A percentile compares a stretch with the other conserved stretches of the same genome.
These are phyloP conservation scores for Aspergillus bombycis DNA, from an alignment of 2,329 filamentous ascomycete species.

Conservation along the genomic window DNA sequence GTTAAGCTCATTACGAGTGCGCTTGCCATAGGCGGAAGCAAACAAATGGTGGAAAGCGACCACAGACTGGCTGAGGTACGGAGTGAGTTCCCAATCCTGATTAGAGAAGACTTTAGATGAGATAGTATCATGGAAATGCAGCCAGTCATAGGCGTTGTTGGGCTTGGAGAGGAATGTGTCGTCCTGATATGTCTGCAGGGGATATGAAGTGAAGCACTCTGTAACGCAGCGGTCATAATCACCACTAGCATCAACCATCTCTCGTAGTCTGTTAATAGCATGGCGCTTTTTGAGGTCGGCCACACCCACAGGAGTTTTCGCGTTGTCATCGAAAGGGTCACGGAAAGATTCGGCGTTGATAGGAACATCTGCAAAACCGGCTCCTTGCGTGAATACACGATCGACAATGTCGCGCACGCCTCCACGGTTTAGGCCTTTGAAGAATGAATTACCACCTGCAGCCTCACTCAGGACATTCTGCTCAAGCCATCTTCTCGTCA, in stretches of 20 bases:
- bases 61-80: conserved; percentile 83
- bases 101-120: conserved; percentile 76
- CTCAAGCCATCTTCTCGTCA: conserved; percentile 65
- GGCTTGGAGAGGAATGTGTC: conserved; percentile 90
- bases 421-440: conserved; percentile 64
- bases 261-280: conserved; percentile 60
- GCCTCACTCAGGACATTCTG: conserved; percentile 58
- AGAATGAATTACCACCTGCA: conserved; percentile 56
- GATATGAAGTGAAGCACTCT: conserved; percentile 84
- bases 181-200: conserved; percentile 86
- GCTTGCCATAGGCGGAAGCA: conserved; percentile 66
- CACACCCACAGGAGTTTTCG: conserved; percentile 54
- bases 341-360: conserved; percentile 42
- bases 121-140: conserved; percentile 87
- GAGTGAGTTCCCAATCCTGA: conserved; percentile 89
- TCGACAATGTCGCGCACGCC: conserved; percentile 68
- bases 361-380: conserved; percentile 58
- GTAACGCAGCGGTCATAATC: conserved; percentile 65
- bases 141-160: conserved; percentile 85
- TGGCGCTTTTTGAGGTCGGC: conserved; percentile 62
- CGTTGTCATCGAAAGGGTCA: conserved; percentile 34
- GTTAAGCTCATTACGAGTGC: conserved; percentile 42
- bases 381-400: conserved; percentile 66
- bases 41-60: conserved; percentile 93
- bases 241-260: conserved; percentile 65